These are phyloP conservation scores for Rosa hybrid DNA, from an alignment of 331 rosid genomes.

Conservation along the genomic window DNA sequence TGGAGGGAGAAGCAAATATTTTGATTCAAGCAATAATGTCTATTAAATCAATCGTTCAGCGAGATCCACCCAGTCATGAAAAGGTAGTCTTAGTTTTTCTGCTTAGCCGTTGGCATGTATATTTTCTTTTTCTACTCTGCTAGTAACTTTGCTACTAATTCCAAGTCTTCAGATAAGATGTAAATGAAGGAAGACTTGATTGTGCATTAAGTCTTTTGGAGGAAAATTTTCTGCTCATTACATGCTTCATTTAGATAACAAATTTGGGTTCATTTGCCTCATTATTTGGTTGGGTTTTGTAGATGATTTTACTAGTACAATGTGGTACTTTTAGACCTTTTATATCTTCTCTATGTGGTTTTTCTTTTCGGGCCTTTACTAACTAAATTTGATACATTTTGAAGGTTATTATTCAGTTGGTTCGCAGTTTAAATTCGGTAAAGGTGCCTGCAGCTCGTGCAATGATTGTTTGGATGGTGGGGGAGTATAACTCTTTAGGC, in stretches of 20 bases:
- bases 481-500: conserved; percentile 87
- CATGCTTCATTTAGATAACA: neutral
- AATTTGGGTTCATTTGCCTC: neutral
- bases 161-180: neutral
- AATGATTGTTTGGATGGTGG: conserved; percentile 89
- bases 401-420: conserved; percentile 79
- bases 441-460: conserved; percentile 92
- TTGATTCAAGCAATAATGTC: conserved; percentile 84
- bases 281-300: neutral
- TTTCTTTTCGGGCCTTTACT: conserved; percentile 11
- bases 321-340: neutral
- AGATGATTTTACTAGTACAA: neutral
- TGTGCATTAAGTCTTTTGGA: neutral
- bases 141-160: conserved; percentile 10
- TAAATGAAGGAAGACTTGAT: neutral
- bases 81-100: conserved; percentile 53
- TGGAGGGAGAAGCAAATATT: conserved; percentile 78
- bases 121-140: neutral
- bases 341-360: neutral
- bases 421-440: conserved; percentile 71
- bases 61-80: conserved; percentile 75
- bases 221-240: neutral
- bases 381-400: conserved; percentile 20
- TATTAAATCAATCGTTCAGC: conserved; percentile 68
- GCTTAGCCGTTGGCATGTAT: conserved; percentile 8